Evolutionary conservation across 345 rosid species (phyloP).

Genomic region (Punica granatum): DNA sequence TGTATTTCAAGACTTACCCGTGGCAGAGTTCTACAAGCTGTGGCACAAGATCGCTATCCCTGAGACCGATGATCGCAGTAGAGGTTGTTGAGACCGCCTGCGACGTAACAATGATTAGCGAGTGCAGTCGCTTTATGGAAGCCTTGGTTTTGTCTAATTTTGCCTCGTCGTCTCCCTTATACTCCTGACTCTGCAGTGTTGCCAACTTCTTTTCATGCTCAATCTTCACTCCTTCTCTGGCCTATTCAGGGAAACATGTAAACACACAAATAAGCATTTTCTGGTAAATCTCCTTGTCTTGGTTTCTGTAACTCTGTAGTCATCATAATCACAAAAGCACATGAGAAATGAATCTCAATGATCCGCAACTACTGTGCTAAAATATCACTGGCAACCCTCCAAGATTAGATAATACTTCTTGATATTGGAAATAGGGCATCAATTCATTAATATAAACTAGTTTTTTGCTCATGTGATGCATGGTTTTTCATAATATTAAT

Average conservation of each 20-base stretch:
- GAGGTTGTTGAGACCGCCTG: constrained; percentile 91
- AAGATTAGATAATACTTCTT: neutral
- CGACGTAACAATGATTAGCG: constrained; percentile 70
- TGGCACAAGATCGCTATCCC: constrained; percentile 89
- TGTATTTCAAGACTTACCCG: constrained; percentile 39
- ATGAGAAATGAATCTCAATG: neutral
- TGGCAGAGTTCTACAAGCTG: constrained; percentile 87
- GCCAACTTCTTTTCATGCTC: constrained; percentile 83
- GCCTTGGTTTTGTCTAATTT: constrained; percentile 89
- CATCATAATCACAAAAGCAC: neutral
- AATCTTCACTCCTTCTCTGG: constrained; percentile 86
- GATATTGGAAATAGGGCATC: neutral
- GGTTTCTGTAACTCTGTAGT: neutral
- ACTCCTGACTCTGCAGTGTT: constrained; percentile 81
- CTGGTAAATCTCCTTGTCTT: neutral
- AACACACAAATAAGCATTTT: neutral
- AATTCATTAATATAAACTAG: too few relatives aligned
- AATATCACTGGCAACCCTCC: neutral
- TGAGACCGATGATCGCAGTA: constrained; percentile 60
- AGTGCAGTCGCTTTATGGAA: constrained; percentile 62
- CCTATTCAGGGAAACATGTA: constrained; percentile 26
- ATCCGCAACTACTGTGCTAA: neutral
- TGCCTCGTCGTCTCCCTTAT: constrained; percentile 74
- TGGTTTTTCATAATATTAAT: too few relatives aligned
- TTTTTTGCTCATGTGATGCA: too few relatives aligned